Evolutionary conservation across 768 basidiomycete genomes (phyloP), one percentile per base, ranked within the genome.

Genomic region (Sarcodon aspratus): DNA sequence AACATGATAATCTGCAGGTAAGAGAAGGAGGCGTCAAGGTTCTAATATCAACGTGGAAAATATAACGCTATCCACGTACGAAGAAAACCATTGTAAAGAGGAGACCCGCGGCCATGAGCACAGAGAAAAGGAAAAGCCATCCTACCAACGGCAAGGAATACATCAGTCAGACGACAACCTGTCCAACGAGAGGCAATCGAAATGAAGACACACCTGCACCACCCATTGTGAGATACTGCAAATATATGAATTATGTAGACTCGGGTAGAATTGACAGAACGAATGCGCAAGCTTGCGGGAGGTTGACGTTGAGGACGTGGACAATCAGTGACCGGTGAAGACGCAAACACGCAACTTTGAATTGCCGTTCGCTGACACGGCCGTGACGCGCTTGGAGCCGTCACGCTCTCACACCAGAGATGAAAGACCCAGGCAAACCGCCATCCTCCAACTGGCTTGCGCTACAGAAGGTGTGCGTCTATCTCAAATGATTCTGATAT

Each of bases 11-110:
- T 97, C 95, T 98, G 58, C 33, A 17, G 42, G n/a, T 27, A 27
- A 27, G 21, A 27, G 21, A 27, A 33, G 31, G 46, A 32, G 36
- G 33, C 44, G 32, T n/a, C 13, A 36, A 27, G 40, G 37, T 12
- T 21, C n/a, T 10, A 7, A 34, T n/a, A 36, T 45, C 15, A 13
- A 37, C 38, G 43, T 51, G 40, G 43, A 13, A 46, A 13, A 31
- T 36, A 27, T 10, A 13, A 51, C n/a, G 12, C 33, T 34, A 13
- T 27, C 21, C 8, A 84, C 91, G 67, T 60, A 97, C 95, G 69
- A 96, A 99, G 76, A 98, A 99, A 63, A 99, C 96, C 86, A 93
- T 93, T 57, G 93, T 96, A 73, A 99, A 99, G 52, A 99, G 72
- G 51, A 98, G 74, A 33, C 84, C 92, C 15, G 94, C 95, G 57